Evolutionary conservation across 139 green algal species (phyloP), one percentile per base, ranked within the genome.

Genomic region (Chlamydomonas urium): DNA sequence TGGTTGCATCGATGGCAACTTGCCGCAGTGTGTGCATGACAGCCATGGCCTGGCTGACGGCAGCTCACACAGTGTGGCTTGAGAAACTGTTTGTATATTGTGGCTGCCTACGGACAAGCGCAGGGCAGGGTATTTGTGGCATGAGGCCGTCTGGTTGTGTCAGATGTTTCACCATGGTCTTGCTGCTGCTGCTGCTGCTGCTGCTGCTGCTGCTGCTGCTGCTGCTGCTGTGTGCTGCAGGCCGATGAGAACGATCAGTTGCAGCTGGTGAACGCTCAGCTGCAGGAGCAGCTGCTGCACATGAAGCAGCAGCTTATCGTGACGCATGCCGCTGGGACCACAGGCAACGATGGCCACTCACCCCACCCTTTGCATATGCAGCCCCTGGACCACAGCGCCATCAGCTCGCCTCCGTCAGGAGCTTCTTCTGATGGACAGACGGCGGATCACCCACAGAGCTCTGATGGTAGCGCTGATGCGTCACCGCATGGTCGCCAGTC

Each of bases 241-340:
- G 60, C 31, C 10, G 60, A 42, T 8, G 60, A 67, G 19, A 67
- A 67, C 33, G 33, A 47, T 8, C 60, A 45, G 32, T 26, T 67
- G 5, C 60, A 47, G 6, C 4, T 24, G 17, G 60, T 45, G 5
- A 67, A 37, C 33, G 60, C 38, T 14, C 19, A 14, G 32, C 31
- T 67, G 60, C n/a, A 67, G 6, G 19, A 45, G 17, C 60, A 67
- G 60, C 60, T 67, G 8, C 5, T 23, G 10, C 6, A 5, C 4
- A 67, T 67, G 60, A 42, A 45, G 17, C 32, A 42, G 32, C 60
- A 67, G 29, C 60, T 67, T 6, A 14, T 67, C 14, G 14, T 28
- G 60, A 8, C 42, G 32, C 14, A 53, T 17, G 42, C 14, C 42
- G 42, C 14, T 17, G 42, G 42, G 14, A 53, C 14, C 42, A n/a